Percentiles rank a stretch among this genome's conserved stretches.
Evolutionary conservation across 345 rosid species (phyloP).

Genomic region (Hypericum androsaemum): DNA sequence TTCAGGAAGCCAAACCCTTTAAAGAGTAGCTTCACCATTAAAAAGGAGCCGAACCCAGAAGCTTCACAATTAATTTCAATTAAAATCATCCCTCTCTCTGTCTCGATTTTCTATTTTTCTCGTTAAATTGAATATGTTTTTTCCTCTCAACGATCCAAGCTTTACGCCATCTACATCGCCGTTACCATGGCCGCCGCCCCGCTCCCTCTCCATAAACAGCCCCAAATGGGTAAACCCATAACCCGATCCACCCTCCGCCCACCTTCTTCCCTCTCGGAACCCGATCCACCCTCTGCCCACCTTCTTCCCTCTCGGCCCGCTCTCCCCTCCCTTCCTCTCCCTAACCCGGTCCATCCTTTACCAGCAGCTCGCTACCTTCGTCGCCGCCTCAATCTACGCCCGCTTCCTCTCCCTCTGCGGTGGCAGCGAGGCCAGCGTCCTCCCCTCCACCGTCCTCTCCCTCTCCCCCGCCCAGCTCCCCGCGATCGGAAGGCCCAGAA

Average conservation of each 20-base stretch:
- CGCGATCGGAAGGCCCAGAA: no score
- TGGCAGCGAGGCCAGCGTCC: slow-evolving; percentile 35
- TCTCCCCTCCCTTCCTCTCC: slow-evolving; percentile 44
- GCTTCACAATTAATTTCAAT: no score
- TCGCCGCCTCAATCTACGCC: slow-evolving; percentile 59
- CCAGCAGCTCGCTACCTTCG: slow-evolving; percentile 75
- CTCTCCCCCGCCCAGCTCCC: slow-evolving; percentile 49
- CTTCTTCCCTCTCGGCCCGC: slow-evolving; percentile 37
- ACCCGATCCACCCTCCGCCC: slow-evolving; percentile 7
- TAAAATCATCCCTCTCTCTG: no score
- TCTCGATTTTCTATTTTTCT: no score
- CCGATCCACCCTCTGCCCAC: slow-evolving; percentile 52
- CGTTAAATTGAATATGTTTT: no score
- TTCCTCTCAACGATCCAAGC: no score
- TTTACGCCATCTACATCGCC: no score
- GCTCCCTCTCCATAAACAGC: no score
- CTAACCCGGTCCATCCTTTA: slow-evolving; percentile 51
- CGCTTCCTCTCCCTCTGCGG: slow-evolving; percentile 54
- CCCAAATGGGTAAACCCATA: slow-evolving; percentile 2
- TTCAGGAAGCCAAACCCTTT: no score
- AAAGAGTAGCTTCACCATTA: no score
- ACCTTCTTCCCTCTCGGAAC: slow-evolving; percentile 23
- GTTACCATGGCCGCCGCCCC: no score
- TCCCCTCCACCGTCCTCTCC: slow-evolving; percentile 36
- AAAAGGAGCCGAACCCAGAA: no score